Evolutionary conservation across 2,329 filamentous ascomycete genomes (phyloP).

Genomic region (Cercospora beticola): DNA sequence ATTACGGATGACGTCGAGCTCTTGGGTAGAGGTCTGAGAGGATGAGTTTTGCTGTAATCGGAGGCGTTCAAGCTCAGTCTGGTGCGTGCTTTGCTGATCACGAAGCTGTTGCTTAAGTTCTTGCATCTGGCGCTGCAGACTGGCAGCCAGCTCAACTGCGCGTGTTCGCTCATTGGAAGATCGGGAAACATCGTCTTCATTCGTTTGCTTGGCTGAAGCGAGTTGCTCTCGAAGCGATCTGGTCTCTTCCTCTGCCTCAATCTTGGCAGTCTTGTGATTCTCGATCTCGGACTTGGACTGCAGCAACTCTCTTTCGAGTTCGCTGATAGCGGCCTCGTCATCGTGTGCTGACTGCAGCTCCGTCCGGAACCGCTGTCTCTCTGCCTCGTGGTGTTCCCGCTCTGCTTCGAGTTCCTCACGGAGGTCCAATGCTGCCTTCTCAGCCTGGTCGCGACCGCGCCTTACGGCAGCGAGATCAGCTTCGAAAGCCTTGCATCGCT

Average conservation of each 20-base stretch:
- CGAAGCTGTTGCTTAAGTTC: conserved; percentile 29
- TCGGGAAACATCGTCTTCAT: conserved; percentile 23
- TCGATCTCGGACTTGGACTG: conserved; percentile 26
- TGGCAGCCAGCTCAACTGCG: conserved; percentile 26
- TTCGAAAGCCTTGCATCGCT: conserved; percentile 23
- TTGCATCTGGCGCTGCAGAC: conserved; percentile 27
- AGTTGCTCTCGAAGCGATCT: conserved; percentile 20
- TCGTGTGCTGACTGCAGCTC: conserved; percentile 26
- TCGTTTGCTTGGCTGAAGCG: conserved; percentile 16
- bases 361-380: conserved; percentile 25
- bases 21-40: conserved; percentile 18
- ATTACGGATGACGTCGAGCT: conserved; percentile 20
- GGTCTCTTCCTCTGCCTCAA: conserved; percentile 20
- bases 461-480: conserved; percentile 28
- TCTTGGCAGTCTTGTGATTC: conserved; percentile 19
- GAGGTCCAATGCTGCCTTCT: conserved; percentile 22
- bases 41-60: conserved; percentile 19
- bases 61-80: conserved; percentile 25
- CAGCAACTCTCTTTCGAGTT: conserved; percentile 27
- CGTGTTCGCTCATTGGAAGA: conserved; percentile 23
- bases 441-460: conserved; percentile 26
- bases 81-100: conserved; percentile 26
- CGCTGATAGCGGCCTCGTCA: conserved; percentile 21
- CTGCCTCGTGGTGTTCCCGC: conserved; percentile 23
- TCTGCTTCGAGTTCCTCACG: conserved; percentile 31